Conservation (phyloP, 305 asterid genomes). For the Fraxinus latifolia region DNA sequence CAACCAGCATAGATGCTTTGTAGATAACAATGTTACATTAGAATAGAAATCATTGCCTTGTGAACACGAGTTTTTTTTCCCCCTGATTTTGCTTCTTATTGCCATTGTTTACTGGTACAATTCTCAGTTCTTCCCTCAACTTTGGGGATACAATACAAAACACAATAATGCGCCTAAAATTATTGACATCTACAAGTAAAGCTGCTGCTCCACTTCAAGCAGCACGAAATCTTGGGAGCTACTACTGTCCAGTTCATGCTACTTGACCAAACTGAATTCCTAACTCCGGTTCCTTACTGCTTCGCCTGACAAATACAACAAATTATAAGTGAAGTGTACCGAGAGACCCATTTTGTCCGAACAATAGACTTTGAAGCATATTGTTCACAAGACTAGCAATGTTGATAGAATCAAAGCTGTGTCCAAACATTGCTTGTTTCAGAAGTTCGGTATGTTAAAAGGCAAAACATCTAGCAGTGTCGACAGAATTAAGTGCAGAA, state of each 20-base stretch:
- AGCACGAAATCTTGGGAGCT: neutral
- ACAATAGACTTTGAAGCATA: too few species aligned
- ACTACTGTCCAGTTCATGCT: slow-evolving; percentile 16
- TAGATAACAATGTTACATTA: too few species aligned
- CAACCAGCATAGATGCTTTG: too few species aligned
- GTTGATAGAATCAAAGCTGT: too few species aligned
- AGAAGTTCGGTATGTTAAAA: too few species aligned
- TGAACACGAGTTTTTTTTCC: too few species aligned
- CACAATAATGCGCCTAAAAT: slow-evolving; percentile 22
- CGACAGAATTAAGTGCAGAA: too few species aligned
- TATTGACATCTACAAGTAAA: slow-evolving; percentile 41
- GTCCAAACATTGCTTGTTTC: too few species aligned
- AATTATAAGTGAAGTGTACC: neutral
- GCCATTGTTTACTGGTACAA: slow-evolving; percentile 18
- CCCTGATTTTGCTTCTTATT: neutral
- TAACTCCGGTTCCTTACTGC: slow-evolving; percentile 26
- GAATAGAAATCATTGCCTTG: too few species aligned
- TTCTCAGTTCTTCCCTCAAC: neutral
- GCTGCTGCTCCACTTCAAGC: slow-evolving; percentile 26
- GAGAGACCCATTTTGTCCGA: too few species aligned
- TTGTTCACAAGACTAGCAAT: too few species aligned
- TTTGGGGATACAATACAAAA: slow-evolving; percentile 21
- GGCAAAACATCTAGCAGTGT: neutral
- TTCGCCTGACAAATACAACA: slow-evolving; percentile 35
- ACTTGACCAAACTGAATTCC: neutral